phyloP scores from a whole-genome alignment of 2,329 filamentous ascomycete species.

The Fusarium sacchari region DNA sequence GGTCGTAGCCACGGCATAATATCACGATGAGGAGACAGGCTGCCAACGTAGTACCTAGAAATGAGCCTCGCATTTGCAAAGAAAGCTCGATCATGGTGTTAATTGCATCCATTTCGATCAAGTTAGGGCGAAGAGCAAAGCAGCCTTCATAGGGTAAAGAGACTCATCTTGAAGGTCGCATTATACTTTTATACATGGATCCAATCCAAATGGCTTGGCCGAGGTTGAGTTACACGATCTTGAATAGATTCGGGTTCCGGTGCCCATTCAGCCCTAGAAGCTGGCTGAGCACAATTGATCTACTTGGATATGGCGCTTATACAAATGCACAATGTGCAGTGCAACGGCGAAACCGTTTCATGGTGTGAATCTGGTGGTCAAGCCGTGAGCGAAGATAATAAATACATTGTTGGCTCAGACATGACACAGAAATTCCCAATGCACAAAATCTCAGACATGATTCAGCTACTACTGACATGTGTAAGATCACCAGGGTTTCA shows the following conservation, averaged over 20 bases:
- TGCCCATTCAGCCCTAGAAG: background rate
- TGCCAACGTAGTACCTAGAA: background rate
- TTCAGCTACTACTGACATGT: background rate
- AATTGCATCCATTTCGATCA: background rate
- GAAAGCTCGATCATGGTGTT: background rate
- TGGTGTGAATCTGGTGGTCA: background rate
- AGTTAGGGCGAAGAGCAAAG: too few species aligned
- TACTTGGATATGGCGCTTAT: background rate
- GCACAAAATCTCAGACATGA: background rate
- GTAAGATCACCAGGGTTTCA: background rate
- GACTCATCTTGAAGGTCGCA: too few species aligned
- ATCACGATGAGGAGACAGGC: background rate
- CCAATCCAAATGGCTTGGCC: too few species aligned
- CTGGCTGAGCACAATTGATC: fast-evolving
- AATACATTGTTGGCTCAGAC: background rate
- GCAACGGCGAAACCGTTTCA: background rate
- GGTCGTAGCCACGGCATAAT: conserved; percentile 1
- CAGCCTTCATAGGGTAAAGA: fast-evolving
- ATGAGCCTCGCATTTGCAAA: background rate
- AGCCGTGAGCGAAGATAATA: background rate
- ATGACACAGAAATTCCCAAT: too few species aligned
- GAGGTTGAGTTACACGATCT: background rate
- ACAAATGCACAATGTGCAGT: background rate
- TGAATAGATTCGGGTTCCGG: background rate
- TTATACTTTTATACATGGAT: background rate